A percentile compares a stretch with the other conserved stretches of the same genome.
Conservation (phyloP, 116 monocot species). For the Cymodocea nodosa region DNA sequence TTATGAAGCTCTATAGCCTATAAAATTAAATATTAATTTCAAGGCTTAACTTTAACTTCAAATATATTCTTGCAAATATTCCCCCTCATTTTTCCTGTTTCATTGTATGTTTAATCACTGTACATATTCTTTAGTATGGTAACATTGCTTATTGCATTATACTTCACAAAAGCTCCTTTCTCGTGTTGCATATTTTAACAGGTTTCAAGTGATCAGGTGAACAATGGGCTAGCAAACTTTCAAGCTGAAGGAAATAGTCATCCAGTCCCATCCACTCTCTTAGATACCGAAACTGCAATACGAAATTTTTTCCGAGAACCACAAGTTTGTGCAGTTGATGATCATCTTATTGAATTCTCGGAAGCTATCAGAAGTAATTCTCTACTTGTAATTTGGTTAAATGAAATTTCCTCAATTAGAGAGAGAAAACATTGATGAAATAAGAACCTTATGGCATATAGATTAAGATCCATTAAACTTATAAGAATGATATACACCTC, state of each 20-base stretch:
- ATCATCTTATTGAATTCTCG: conserved; percentile 84
- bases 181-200: background rate
- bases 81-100: too few relatives aligned
- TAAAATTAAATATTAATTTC: too few relatives aligned
- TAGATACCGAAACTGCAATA: conserved; percentile 28
- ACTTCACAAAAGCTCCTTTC: background rate
- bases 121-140: too few relatives aligned
- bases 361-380: conserved; percentile 88
- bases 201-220: conserved; percentile 34
- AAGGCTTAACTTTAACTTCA: too few relatives aligned
- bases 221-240: conserved; percentile 21
- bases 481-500: background rate
- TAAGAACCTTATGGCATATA: background rate
- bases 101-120: too few relatives aligned
- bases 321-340: conserved; percentile 39
- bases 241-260: conserved; percentile 34
- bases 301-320: conserved; percentile 35
- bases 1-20: too few relatives aligned
- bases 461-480: background rate
- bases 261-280: conserved; percentile 13
- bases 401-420: background rate
- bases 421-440: background rate
- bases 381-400: background rate
- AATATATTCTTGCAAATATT: too few relatives aligned
- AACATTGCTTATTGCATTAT: background rate